Conservation (phyloP, 768 basidiomycete species). For the Lactarius evosmus region DNA sequence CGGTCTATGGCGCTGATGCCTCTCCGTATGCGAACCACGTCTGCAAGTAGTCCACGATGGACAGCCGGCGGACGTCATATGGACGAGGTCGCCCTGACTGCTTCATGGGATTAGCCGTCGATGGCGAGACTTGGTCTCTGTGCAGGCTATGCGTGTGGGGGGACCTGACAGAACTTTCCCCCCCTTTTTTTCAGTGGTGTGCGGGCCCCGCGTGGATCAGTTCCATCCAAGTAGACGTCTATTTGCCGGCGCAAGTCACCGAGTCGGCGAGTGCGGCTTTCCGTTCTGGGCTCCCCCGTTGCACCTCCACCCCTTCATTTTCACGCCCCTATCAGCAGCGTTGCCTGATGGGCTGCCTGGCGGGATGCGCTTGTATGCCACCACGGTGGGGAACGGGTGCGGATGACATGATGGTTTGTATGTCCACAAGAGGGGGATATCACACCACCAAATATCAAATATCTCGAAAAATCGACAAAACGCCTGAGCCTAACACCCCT, state of each 20-base stretch:
- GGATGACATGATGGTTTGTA: conserved; percentile 23
- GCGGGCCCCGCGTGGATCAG: conserved; percentile 12
- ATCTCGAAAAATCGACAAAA: not conserved
- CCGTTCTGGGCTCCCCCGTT: not conserved
- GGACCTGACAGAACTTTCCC: not conserved
- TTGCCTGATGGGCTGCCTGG: conserved; percentile 1
- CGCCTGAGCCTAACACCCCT: not conserved
- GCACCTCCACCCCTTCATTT: conserved; percentile 9
- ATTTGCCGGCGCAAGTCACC: conserved; percentile 8
- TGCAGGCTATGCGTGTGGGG: conserved; percentile 9
- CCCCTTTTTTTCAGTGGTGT: conserved; percentile 2
- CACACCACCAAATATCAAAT: not conserved
- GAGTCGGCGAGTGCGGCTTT: conserved; percentile 5
- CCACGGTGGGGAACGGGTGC: conserved; percentile 13
- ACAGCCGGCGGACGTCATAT: conserved; percentile 1
- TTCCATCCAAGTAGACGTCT: not conserved
- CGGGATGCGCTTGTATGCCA: conserved; percentile 6
- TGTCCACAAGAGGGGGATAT: too few species aligned
- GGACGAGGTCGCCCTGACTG: not conserved
- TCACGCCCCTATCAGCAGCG: conserved; percentile 20
- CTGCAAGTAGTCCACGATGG: conserved; percentile 6
- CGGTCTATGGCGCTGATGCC: not conserved
- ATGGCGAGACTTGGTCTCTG: conserved; percentile 14
- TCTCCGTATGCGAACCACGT: not conserved
- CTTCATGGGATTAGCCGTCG: conserved; percentile 15